These are phyloP conservation scores for Aspergillaceae sp. DNA, from an alignment of 2,329 filamentous ascomycete genomes.

Conservation along the genomic window DNA sequence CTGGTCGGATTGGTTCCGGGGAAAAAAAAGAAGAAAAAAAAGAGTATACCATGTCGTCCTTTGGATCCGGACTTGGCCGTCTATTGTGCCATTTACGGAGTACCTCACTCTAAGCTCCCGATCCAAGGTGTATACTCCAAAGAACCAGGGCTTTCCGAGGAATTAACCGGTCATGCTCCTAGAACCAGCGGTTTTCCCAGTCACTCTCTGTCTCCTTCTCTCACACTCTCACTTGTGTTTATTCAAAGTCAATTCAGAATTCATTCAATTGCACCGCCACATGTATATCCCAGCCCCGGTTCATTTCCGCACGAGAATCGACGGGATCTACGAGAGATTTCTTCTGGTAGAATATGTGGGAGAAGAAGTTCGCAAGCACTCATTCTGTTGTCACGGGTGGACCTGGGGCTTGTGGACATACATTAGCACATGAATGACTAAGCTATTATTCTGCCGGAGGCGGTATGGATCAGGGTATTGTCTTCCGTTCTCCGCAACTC, in stretches of 20 bases:
- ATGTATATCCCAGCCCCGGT: background rate
- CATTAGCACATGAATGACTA: background rate
- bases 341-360: background rate
- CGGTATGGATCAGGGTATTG: background rate
- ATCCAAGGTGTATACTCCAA: background rate
- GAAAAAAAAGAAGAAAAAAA: too few relatives aligned
- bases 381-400: too few relatives aligned
- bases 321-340: background rate
- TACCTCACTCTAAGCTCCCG: too few relatives aligned
- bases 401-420: too few relatives aligned
- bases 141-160: background rate
- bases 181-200: too few relatives aligned
- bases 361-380: too few relatives aligned
- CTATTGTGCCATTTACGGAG: too few relatives aligned
- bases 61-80: too few relatives aligned
- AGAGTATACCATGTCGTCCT: too few relatives aligned
- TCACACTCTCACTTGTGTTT: too few relatives aligned
- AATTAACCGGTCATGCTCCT: background rate
- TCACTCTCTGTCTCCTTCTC: too few relatives aligned
- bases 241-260: background rate
- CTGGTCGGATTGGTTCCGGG: too few relatives aligned
- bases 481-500: background rate
- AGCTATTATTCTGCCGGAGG: background rate
- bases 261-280: background rate
- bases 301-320: background rate